These are phyloP conservation scores for Saturnispora galanensis DNA, from an alignment of 805 yeast species.

Conservation along the genomic window DNA sequence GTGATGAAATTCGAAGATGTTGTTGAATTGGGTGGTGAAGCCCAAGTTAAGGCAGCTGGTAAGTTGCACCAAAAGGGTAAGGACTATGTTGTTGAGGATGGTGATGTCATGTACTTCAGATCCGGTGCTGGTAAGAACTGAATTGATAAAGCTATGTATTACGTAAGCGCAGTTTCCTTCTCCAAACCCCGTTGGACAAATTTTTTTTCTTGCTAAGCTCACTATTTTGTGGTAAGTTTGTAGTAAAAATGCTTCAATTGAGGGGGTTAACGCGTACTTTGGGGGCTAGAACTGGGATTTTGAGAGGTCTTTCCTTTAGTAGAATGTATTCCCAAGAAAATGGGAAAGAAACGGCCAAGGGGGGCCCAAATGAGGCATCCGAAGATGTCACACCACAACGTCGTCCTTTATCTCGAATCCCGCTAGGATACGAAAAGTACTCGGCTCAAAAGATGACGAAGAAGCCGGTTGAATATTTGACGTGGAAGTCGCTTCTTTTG, in stretches of 20 bases:
- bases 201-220: background rate
- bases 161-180: too few relatives aligned
- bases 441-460: conserved; percentile 21
- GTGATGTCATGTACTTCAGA: conserved; percentile 69
- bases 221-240: background rate
- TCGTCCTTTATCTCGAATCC: conserved; percentile 72
- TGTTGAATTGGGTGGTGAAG: conserved; percentile 40
- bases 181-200: background rate
- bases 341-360: too few relatives aligned
- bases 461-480: conserved; percentile 56
- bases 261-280: background rate
- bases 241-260: background rate
- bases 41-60: conserved; percentile 44
- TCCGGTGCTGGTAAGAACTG: conserved; percentile 54
- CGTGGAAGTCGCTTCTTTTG: conserved; percentile 74
- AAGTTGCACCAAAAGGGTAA: conserved; percentile 63
- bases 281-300: background rate
- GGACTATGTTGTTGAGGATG: conserved; percentile 71
- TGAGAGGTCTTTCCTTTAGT: background rate
- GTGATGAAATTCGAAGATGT: conserved; percentile 62
- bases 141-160: background rate
- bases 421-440: conserved; percentile 46
- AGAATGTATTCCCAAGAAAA: background rate
- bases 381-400: background rate
- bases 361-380: background rate